Evolutionary conservation across 148 eudicot species (phyloP).

Genomic region (Drosera capensis): DNA sequence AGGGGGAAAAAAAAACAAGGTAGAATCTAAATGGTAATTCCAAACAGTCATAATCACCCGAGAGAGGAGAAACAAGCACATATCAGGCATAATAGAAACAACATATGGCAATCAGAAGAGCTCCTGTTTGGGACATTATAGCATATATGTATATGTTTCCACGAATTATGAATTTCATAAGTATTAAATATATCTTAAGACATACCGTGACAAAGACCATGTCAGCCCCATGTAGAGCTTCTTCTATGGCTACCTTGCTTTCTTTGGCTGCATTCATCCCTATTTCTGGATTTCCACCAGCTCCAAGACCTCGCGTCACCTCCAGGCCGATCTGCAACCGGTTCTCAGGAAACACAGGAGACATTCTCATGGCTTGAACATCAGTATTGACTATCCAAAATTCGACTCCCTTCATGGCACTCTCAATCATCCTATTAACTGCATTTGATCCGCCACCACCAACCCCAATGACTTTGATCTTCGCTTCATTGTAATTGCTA

Average conservation of each 20-base stretch:
- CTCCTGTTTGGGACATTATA: neutral
- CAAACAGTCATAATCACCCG: no score
- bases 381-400: slow-evolving; percentile 97
- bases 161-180: no score
- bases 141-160: no score
- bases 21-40: no score
- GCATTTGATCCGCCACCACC: slow-evolving; percentile 99
- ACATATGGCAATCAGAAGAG: neutral
- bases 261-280: slow-evolving; percentile 96
- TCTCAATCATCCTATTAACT: slow-evolving; percentile 95
- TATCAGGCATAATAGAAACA: slow-evolving; percentile 2
- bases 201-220: slow-evolving; percentile 98
- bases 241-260: slow-evolving; percentile 68
- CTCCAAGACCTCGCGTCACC: slow-evolving; percentile 94
- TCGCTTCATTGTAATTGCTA: slow-evolving; percentile 55
- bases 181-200: slow-evolving; percentile 4
- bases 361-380: slow-evolving; percentile 91
- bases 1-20: no score
- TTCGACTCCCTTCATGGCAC: slow-evolving; percentile 88
- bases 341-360: slow-evolving; percentile 72
- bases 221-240: slow-evolving; percentile 83
- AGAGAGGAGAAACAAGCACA: no score
- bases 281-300: slow-evolving; percentile 94
- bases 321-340: slow-evolving; percentile 91
- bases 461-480: slow-evolving; percentile 90